Percentiles rank a stretch among this genome's conserved stretches.
These are phyloP conservation scores for Areca catechu DNA, from an alignment of 176 grass and related monocot genomes.

Conservation along the genomic window DNA sequence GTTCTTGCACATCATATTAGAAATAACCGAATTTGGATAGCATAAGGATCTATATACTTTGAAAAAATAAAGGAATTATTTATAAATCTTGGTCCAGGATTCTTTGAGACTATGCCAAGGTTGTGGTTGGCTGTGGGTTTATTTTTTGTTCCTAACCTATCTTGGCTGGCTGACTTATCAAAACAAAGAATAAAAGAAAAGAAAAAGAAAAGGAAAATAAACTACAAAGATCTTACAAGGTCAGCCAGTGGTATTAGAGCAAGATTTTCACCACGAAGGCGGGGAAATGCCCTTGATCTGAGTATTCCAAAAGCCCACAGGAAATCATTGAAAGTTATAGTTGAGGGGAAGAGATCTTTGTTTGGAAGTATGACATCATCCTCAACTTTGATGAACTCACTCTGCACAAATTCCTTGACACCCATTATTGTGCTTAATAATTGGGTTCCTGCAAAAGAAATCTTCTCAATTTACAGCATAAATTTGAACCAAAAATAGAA, in stretches of 20 bases:
- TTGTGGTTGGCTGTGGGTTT: too few relatives aligned
- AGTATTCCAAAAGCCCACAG: conserved; percentile 86
- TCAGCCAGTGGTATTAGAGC: conserved; percentile 91
- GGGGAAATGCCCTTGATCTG: conserved; percentile 80
- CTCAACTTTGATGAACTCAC: conserved; percentile 62
- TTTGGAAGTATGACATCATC: conserved; percentile 51
- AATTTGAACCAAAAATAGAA: background rate
- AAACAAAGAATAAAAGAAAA: too few relatives aligned
- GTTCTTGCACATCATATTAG: too few relatives aligned
- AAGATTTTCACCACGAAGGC: conserved; percentile 77
- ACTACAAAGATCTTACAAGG: conserved; percentile 39
- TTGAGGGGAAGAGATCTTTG: conserved; percentile 56
- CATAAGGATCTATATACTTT: too few relatives aligned
- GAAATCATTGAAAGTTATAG: conserved; percentile 66
- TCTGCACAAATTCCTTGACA: conserved; percentile 77
- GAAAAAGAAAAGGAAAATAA: background rate
- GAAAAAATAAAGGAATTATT: too few relatives aligned
- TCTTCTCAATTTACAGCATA: background rate
- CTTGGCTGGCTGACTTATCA: too few relatives aligned
- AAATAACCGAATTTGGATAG: too few relatives aligned
- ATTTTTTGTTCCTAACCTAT: too few relatives aligned
- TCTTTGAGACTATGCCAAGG: too few relatives aligned
- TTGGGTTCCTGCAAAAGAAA: conserved; percentile 57
- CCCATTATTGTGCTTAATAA: conserved; percentile 76
- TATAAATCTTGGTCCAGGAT: too few relatives aligned